Base-by-base conservation (phyloP, 1,284 basidiomycete genomes). In the Somion occarium region DNA sequence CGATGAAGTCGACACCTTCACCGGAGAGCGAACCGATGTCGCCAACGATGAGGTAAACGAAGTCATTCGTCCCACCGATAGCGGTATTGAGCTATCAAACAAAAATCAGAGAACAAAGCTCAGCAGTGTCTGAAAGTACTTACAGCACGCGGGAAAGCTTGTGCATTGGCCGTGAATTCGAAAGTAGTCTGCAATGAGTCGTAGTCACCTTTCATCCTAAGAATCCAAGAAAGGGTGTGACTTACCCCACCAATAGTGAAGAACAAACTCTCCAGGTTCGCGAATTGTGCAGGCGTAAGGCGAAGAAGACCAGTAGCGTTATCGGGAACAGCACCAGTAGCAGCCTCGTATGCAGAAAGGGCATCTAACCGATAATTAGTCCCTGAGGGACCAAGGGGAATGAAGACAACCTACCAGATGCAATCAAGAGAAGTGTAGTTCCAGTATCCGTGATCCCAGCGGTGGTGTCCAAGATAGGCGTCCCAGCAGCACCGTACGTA, bases 111-210 rank as follows among this genome's bases (percentile, higher is more conserved):
- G 23, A 22, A 3, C 23, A 3, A 22, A n/a, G n/a, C 19, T 20
- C 3, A 45, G 12, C 23, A 44, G 22, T 5, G 5, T 5, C 41
- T 7, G 24, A 23, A 25, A 27, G 38, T 3, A 49, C 49, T 11
- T 38, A 50, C 49, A 30, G 49, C 41, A 19, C 49, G 49, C 2
- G 49, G 49, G 73, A 74, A 82, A 54, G 78, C 71, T 66, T 81
- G 79, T 2, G 78, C 79, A 52, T 80, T 76, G 2, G 76, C 61
- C 3, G 74, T 78, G 47, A 80, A 63, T 60, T 75, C 71, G 54
- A 72, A 74, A 3, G 44, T 53, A 19, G 18, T 38, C 19, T 48
- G 23, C n/a, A 43, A 9, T n/a, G 44, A 27, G 3, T 13, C 4
- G 15, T 5, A 23, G 3, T 9, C 25, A 26, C 44, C 20, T 11